Percentiles rank a stretch among this genome's conserved stretches.
Conservation (phyloP, 164 flowering plant species). For the Stephania japonica region DNA sequence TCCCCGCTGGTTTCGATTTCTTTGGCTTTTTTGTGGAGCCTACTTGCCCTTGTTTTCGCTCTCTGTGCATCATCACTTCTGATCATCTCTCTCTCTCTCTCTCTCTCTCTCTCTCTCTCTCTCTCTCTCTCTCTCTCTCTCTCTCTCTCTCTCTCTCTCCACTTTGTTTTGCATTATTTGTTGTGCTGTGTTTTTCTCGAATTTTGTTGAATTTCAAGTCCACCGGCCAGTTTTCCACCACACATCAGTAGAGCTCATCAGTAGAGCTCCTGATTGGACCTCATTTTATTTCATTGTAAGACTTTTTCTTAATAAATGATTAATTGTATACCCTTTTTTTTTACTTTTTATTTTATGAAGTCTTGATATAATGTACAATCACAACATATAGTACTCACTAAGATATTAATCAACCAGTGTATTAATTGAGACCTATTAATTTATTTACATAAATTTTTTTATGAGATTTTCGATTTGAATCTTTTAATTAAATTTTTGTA, state of each 20-base stretch:
- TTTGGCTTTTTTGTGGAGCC: background rate
- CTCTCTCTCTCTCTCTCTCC: no score
- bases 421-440: background rate
- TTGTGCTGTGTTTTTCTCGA: no score
- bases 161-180: background rate
- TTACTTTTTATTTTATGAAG: no score
- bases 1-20: background rate
- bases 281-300: background rate
- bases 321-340: no score
- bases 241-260: background rate
- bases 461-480: no score
- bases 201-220: background rate
- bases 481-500: no score
- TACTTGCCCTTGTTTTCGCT: background rate
- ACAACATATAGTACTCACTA: no score
- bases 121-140: no score
- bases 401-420: no score
- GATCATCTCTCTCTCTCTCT: background rate
- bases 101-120: no score
- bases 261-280: background rate
- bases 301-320: background rate
- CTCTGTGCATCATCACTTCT: background rate
- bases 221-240: background rate
- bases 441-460: no score
- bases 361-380: background rate